Evolutionary conservation across 202 grass and related monocot genomes (phyloP), one percentile per base, ranked within the genome.

Genomic region (Dendrocalamus latiflorus): DNA sequence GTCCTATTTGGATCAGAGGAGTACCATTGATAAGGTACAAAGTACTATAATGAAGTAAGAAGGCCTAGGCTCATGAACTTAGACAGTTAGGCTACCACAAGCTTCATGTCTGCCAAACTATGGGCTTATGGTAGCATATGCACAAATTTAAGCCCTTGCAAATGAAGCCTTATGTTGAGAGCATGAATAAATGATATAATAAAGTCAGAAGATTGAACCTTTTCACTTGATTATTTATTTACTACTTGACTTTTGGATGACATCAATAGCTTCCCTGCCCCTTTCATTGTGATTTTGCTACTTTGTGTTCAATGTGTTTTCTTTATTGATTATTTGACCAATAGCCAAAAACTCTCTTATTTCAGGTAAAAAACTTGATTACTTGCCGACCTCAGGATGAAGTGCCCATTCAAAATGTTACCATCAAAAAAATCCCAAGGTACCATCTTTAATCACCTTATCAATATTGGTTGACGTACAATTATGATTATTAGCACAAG

Each of bases 371-470:
- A 88, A 98, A 95, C 89, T 88, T 98, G 89, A 90, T 98, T 60
- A 93, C 89, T 81, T 93, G 93, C 78, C 91, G 86, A 50, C 61
- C 93, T 24, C 89, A 95, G 68, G 96, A 98, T 43, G 87, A 95
- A 81, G 91, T 92, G 54, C 96, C 96, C 68, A 69, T 93, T 68
- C 89, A 85, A 87, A 88, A 95, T 87, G 93, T 95, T 82, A 98
- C 91, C 60, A 98, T 98, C 85, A 88, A 93, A 88, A 95, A 87
- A 91, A 98, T 98, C 85, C 96, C 96, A 82, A 94, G 93, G 96
- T 98, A 93, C 22, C 5, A 39, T 61, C 5, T 75, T 71, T 74
- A 45, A 70, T 43, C 43, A 65, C 59, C 68, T 78, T 77, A 9
- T 70, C 6, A 21, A 83, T 64, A 26, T 58, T 64, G 45, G 21